These are phyloP conservation scores for Apiotrichum siamense DNA, from an alignment of 1,284 basidiomycete species.

Conservation along the genomic window DNA sequence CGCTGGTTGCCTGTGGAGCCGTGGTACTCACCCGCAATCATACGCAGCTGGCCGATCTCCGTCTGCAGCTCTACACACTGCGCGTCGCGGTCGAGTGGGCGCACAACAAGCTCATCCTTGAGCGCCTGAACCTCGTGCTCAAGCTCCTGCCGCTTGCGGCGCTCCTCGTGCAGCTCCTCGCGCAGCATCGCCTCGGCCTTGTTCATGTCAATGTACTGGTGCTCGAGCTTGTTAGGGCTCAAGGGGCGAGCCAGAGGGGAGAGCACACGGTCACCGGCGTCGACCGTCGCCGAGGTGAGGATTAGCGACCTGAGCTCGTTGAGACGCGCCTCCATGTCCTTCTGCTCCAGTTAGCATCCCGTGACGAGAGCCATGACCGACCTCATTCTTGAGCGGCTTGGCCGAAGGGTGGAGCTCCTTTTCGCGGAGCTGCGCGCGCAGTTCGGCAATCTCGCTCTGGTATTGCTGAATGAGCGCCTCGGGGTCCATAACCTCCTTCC, in stretches of 20 bases:
- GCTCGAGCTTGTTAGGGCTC: constrained; percentile 66
- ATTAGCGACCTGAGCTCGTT: constrained; percentile 80
- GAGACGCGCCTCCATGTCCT: constrained; percentile 72
- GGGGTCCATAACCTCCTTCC: constrained; percentile 88
- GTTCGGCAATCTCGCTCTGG: constrained; percentile 80
- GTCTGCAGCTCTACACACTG: constrained; percentile 42
- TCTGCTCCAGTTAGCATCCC: constrained; percentile 35
- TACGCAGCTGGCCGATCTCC: constrained; percentile 38
- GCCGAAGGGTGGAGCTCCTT: constrained; percentile 54
- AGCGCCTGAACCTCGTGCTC: constrained; percentile 66
- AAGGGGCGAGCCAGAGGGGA: constrained; percentile 58
- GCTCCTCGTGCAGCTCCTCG: constrained; percentile 71
- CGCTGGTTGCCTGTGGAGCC: not conserved
- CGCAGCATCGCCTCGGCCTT: constrained; percentile 72
- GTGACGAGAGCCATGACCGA: not conserved
- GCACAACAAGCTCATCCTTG: constrained; percentile 39
- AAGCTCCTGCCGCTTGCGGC: constrained; percentile 63
- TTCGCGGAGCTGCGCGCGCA: constrained; percentile 48
- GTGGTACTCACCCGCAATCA: constrained; percentile 39
- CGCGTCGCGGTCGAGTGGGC: constrained; percentile 36
- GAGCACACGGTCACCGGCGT: not conserved
- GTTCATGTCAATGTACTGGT: constrained; percentile 60
- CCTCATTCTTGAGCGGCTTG: constrained; percentile 35
- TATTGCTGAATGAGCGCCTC: constrained; percentile 83
- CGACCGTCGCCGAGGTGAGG: constrained; percentile 70